Base-by-base conservation (phyloP, 2,329 filamentous ascomycete genomes). In the Thelonectria olida region DNA sequence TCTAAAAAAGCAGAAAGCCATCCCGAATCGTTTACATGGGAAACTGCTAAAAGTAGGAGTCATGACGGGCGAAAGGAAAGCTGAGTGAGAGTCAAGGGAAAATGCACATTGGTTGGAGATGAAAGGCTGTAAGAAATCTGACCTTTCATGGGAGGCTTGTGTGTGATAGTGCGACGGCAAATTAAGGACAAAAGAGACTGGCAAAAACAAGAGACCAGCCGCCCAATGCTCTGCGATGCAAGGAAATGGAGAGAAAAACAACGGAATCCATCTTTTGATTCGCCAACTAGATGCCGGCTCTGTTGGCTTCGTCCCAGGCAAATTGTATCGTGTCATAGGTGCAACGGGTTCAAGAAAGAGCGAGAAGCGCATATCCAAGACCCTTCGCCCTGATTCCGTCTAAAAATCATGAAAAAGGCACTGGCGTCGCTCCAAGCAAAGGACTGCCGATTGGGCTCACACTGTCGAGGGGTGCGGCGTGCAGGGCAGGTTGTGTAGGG, bases 401-500 rank as follows among this genome's bases (percentile, higher is more conserved):
- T 65, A 45, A 20, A 13, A 25, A 25, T 28, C 36, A 56, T 20
- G 20, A n/a, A 23, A 52, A 20, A n/a, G 45, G 60, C 27, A 51
- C 44, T 17, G 36, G 56, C 17, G 49, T 50, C 25, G 36, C 23
- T 7, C 44, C 69, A n/a, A 68, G 50, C 20, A 70, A 31, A 4
- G 82, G 81, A 54, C 81, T 84, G n/a, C 73, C 71, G 19, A 79
- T 63, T 2, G 86, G 84, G 66, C 85, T 87, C 55, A 94, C 86
- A 12, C 86, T 87, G 75, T 97, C 92, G 44, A 98, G 79, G 2
- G 94, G 92, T 22, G 92, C 95, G 5, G 92, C 90, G 75, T 98
- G 96, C 64, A 98, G 79, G 3, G 96, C 94, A 15, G 96, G 96
- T 72, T 91, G 92, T 49, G 83, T 82, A 15, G 79, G 75, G 49